A percentile compares a stretch with the other conserved stretches of the same genome.
These are phyloP conservation scores for Platanthera zijinensis DNA, from an alignment of 106 monocot genomes.

Conservation along the genomic window DNA sequence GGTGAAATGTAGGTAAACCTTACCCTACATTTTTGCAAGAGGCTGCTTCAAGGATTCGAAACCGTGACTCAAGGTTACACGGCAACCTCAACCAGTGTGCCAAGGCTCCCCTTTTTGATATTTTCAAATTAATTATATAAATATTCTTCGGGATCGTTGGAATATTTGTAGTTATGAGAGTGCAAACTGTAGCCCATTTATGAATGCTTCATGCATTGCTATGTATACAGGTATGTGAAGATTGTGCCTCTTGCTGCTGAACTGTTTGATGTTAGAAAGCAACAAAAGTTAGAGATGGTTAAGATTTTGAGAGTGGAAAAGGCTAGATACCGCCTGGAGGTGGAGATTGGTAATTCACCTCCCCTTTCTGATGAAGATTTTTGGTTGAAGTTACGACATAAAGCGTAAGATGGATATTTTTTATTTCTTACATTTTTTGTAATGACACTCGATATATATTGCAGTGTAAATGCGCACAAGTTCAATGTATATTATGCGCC, in stretches of 20 bases:
- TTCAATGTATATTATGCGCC: background rate
- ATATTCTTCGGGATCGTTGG: background rate
- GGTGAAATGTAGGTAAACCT: no score
- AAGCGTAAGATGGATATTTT: constrained; percentile 48
- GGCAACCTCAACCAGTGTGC: no score
- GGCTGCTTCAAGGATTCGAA: no score
- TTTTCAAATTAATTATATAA: no score
- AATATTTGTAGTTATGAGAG: background rate
- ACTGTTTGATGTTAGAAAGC: constrained; percentile 59
- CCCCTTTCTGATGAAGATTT: constrained; percentile 70
- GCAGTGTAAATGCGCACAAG: background rate
- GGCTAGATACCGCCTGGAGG: constrained; percentile 55
- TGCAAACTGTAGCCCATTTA: background rate
- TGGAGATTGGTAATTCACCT: constrained; percentile 79
- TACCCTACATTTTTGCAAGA: no score
- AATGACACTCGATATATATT: background rate
- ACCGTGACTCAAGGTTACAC: no score
- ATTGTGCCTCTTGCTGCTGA: constrained; percentile 68
- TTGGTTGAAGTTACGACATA: constrained; percentile 58
- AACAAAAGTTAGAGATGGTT: constrained; percentile 59
- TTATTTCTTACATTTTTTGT: background rate
- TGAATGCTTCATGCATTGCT: background rate
- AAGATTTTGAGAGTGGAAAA: constrained; percentile 47
- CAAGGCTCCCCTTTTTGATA: no score
- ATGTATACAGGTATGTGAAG: constrained; percentile 54